phyloP scores from a whole-genome alignment of 2,329 filamentous ascomycete genomes.

The Metarhizium guizhouense region DNA sequence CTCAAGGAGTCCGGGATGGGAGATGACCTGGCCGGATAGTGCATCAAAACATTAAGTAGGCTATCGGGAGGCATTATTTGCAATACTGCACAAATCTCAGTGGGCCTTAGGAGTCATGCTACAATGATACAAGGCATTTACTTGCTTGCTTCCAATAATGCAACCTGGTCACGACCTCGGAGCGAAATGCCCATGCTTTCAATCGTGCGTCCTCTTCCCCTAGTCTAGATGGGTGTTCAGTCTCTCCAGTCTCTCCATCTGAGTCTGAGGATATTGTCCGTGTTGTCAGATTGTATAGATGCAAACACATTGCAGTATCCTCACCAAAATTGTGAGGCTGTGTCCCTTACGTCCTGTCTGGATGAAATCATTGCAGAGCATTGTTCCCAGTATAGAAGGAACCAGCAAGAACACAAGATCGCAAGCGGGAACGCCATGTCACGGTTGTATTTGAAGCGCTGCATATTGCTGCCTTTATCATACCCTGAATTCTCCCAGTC shows the following conservation, averaged over 20 bases:
- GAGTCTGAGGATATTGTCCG: too few relatives aligned
- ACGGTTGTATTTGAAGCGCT: not conserved
- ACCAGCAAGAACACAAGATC: not conserved
- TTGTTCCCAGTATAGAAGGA: not conserved
- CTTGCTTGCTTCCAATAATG: not conserved
- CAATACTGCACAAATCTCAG: not conserved
- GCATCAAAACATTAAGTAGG: too few relatives aligned
- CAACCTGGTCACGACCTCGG: not conserved
- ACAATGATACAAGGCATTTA: not conserved
- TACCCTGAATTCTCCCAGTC: not conserved
- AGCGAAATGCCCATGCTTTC: too few relatives aligned
- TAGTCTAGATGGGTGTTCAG: too few relatives aligned
- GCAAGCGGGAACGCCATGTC: not conserved
- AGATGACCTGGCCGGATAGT: not conserved
- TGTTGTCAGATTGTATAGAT: too few relatives aligned
- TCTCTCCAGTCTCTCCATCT: too few relatives aligned
- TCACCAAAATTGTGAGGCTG: too few relatives aligned
- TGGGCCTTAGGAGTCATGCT: not conserved
- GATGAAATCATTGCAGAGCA: not conserved
- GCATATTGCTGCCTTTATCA: not conserved
- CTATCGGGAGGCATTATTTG: not conserved
- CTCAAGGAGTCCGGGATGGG: not conserved
- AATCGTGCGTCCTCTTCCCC: too few relatives aligned
- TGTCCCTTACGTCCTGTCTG: too few relatives aligned
- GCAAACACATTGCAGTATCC: too few relatives aligned